phyloP scores from a whole-genome alignment of 805 yeast genomes.

The Jamesozyma rosinii region DNA sequence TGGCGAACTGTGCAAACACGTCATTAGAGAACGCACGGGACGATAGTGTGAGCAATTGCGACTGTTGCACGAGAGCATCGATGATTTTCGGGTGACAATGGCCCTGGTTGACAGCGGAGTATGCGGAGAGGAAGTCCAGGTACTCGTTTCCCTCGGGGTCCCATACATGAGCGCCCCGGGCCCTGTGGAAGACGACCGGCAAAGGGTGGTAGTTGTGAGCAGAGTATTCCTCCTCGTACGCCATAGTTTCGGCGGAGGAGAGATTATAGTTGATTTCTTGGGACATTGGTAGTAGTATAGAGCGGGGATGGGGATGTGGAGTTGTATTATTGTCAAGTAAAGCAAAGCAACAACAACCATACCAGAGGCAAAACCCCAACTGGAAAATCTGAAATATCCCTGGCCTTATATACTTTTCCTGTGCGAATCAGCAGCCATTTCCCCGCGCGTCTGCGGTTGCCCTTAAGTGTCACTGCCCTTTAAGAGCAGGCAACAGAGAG shows the following conservation, averaged over 20 bases:
- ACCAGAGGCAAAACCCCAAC: too few relatives aligned
- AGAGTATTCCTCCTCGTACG: slow-evolving; percentile 69
- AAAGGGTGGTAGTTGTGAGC: slow-evolving; percentile 97
- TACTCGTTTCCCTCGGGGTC: slow-evolving; percentile 96
- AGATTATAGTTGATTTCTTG: slow-evolving; percentile 15
- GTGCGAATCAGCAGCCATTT: too few relatives aligned
- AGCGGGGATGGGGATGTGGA: not conserved
- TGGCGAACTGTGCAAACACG: slow-evolving; percentile 77
- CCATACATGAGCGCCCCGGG: slow-evolving; percentile 90
- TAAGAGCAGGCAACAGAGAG: not conserved
- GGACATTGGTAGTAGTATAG: not conserved
- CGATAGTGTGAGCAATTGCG: slow-evolving; percentile 70
- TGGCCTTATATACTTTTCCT: too few relatives aligned
- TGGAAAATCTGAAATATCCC: too few relatives aligned
- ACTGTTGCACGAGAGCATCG: slow-evolving; percentile 77
- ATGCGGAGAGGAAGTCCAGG: slow-evolving; percentile 85
- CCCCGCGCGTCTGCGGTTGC: too few relatives aligned
- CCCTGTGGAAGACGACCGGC: slow-evolving; percentile 86
- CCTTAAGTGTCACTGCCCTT: too few relatives aligned
- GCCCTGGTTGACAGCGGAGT: slow-evolving; percentile 96
- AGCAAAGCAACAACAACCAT: not conserved
- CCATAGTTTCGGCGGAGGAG: slow-evolving; percentile 55
- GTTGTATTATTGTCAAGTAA: too few relatives aligned
- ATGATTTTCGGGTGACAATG: slow-evolving; percentile 94
- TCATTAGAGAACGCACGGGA: slow-evolving; percentile 91